Conservation (phyloP, 306 rosid genomes). For the Rubus idaeus region DNA sequence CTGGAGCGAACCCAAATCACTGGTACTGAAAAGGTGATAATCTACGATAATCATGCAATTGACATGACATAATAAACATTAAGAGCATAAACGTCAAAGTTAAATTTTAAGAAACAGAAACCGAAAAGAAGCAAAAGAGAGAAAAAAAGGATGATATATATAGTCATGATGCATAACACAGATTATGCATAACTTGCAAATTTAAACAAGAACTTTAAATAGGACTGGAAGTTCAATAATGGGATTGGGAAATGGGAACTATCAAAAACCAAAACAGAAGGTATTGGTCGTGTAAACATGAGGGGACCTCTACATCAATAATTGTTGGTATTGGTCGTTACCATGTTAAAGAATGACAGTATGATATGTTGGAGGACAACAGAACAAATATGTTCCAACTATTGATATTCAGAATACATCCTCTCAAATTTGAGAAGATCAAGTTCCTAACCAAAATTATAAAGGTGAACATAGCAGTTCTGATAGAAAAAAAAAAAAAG, state of each 20-base stretch:
- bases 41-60: neutral
- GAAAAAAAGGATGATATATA: neutral
- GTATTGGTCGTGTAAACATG: no score
- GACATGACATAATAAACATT: constrained; percentile 1
- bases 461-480: constrained; percentile 2
- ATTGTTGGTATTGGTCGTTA: neutral
- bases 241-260: neutral
- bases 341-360: neutral
- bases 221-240: no score
- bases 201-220: neutral
- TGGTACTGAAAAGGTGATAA: constrained; percentile 37
- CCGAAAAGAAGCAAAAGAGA: neutral
- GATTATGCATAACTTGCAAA: no score
- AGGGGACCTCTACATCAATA: neutral
- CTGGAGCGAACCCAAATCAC: constrained; percentile 61
- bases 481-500: neutral
- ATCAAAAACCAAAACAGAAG: neutral
- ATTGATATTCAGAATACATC: neutral
- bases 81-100: constrained; percentile 3
- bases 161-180: neutral
- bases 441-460: neutral
- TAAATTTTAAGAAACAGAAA: neutral
- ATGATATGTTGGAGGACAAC: neutral
- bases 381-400: no score
- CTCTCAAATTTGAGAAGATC: neutral